Percentiles rank a stretch among this genome's conserved stretches.
Conservation (phyloP, 2,329 filamentous ascomycete genomes). For the Endothia cerciana region DNA sequence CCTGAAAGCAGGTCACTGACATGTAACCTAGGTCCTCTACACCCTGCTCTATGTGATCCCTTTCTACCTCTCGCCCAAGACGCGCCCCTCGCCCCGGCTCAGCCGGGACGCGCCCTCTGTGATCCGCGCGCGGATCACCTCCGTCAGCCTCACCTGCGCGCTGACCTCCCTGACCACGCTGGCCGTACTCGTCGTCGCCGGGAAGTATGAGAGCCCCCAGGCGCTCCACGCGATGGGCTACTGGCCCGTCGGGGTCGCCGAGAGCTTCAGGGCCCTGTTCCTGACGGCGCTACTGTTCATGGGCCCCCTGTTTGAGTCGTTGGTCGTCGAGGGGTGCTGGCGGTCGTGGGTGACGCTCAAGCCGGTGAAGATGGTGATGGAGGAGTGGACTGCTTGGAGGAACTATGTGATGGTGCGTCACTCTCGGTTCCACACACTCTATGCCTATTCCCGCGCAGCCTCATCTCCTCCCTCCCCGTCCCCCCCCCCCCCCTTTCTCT, state of each 20-base stretch:
- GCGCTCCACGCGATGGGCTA: slow-evolving; percentile 75
- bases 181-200: slow-evolving; percentile 62
- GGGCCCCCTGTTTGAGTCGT: slow-evolving; percentile 80
- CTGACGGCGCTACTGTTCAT: slow-evolving; percentile 80
- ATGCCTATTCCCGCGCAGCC: background rate
- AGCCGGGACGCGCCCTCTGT: slow-evolving; percentile 87
- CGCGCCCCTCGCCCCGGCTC: slow-evolving; percentile 76
- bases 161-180: slow-evolving; percentile 69
- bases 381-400: slow-evolving; percentile 80
- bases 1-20: background rate
- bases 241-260: slow-evolving; percentile 73
- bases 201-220: slow-evolving; percentile 46
- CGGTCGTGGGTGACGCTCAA: slow-evolving; percentile 62
- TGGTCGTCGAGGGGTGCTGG: slow-evolving; percentile 75
- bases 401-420: slow-evolving; percentile 80
- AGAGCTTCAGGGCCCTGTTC: slow-evolving; percentile 66
- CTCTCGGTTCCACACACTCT: background rate
- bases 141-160: slow-evolving; percentile 76
- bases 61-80: slow-evolving; percentile 81
- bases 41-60: slow-evolving; percentile 89
- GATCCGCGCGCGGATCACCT: slow-evolving; percentile 82
- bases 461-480: background rate
- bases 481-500: background rate
- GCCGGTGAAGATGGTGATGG: slow-evolving; percentile 62
- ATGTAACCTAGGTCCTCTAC: slow-evolving; percentile 65